These are phyloP conservation scores for Fusarium dlaminii DNA, from an alignment of 2,329 filamentous ascomycete species.

Conservation along the genomic window DNA sequence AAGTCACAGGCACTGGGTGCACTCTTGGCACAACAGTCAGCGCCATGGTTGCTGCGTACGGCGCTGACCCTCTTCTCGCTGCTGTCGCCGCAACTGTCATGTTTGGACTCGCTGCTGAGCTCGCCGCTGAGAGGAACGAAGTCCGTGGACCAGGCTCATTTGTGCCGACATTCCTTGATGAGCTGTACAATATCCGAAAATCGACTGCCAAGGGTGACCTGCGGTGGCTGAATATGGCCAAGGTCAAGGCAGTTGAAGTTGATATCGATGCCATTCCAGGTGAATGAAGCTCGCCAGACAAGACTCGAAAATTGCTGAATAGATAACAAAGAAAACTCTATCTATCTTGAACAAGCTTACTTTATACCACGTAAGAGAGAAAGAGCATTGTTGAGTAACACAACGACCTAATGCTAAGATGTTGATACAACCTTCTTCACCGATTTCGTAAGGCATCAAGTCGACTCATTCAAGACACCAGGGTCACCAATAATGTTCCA, in stretches of 20 bases:
- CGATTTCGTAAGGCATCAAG: not conserved
- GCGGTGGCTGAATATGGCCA: conserved; percentile 63
- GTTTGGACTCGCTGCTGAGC: conserved; percentile 79
- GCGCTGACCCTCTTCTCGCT: conserved; percentile 74
- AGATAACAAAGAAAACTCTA: not conserved
- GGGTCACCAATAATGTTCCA: conserved; percentile 44
- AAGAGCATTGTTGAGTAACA: not conserved
- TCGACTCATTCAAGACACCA: conserved; percentile 31
- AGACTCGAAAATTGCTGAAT: not conserved
- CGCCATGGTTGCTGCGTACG: conserved; percentile 73
- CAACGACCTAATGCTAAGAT: not conserved
- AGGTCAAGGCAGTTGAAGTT: conserved; percentile 54
- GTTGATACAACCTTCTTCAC: not conserved
- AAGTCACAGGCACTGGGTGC: conserved; percentile 84
- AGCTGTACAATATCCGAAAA: conserved; percentile 62
- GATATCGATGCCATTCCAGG: conserved; percentile 20
- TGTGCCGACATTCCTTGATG: conserved; percentile 85
- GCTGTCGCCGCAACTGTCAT: conserved; percentile 77
- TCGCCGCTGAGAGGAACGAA: conserved; percentile 68
- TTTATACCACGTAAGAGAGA: not conserved
- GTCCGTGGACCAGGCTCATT: conserved; percentile 87
- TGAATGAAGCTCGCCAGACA: not conserved
- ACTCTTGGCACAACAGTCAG: conserved; percentile 84
- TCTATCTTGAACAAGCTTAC: conserved; percentile 4
- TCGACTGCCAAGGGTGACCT: conserved; percentile 58